phyloP scores from a whole-genome alignment of 257 asterid species.

The Craterostigma plantagineum region DNA sequence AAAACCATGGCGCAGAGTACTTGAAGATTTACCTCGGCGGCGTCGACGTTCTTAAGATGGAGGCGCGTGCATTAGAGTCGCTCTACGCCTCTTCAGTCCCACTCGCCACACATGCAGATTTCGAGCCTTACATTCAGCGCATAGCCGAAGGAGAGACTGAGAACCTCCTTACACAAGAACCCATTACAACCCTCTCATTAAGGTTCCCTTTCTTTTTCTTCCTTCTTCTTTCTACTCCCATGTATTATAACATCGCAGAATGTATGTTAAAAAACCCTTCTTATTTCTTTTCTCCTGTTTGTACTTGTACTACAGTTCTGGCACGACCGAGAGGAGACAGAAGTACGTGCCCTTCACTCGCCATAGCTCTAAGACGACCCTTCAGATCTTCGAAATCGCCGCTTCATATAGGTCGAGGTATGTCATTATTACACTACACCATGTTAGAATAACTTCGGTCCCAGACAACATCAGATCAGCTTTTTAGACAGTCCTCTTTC shows the following conservation, averaged over 20 bases:
- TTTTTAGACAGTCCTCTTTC: neutral
- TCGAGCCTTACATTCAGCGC: conserved; percentile 52
- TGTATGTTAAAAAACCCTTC: too few relatives aligned
- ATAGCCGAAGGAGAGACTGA: conserved; percentile 48
- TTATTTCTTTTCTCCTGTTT: neutral
- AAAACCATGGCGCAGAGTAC: too few relatives aligned
- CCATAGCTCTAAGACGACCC: conserved; percentile 60
- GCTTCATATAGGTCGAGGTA: conserved; percentile 86
- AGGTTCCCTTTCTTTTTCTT: conserved; percentile 20
- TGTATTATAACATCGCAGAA: neutral
- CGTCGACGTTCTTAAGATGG: conserved; percentile 10
- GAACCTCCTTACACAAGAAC: conserved; percentile 38
- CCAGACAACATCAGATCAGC: too few relatives aligned
- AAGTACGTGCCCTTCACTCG: conserved; percentile 52
- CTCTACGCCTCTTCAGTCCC: conserved; percentile 44
- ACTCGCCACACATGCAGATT: conserved; percentile 60
- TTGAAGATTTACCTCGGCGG: too few relatives aligned
- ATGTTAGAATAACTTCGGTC: too few relatives aligned
- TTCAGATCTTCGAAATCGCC: conserved; percentile 48
- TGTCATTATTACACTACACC: neutral
- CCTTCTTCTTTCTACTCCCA: conserved; percentile 1
- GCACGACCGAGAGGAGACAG: conserved; percentile 77
- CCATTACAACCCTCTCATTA: conserved; percentile 45
- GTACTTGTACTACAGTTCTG: conserved; percentile 26
- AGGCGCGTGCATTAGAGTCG: conserved; percentile 28